phyloP scores from a whole-genome alignment of 1,139 yeast species.

The Kluyveromyces marxianus region DNA sequence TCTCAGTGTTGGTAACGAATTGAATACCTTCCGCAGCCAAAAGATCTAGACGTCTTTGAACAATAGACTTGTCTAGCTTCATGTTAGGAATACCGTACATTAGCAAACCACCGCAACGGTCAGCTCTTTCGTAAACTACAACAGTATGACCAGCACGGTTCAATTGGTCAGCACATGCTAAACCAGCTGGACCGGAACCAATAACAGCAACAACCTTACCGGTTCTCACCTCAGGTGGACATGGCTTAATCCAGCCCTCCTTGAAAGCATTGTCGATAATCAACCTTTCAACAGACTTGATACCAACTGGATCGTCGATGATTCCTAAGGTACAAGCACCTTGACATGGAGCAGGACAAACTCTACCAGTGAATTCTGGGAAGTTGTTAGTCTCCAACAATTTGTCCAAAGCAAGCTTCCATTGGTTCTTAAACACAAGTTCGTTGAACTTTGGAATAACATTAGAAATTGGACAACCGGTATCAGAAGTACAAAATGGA shows the following conservation, averaged over 20 bases:
- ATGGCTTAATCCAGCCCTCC: conserved; percentile 92
- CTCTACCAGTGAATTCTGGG: conserved; percentile 97
- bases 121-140: conserved; percentile 87
- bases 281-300: conserved; percentile 92
- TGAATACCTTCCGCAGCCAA: conserved; percentile 85
- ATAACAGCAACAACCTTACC: conserved; percentile 79
- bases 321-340: conserved; percentile 97
- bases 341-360: conserved; percentile 99
- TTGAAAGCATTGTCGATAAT: conserved; percentile 94
- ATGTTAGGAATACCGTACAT: conserved; percentile 99
- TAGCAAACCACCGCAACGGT: conserved; percentile 91
- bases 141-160: conserved; percentile 93
- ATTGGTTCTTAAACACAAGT: conserved; percentile 87
- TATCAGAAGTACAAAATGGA: conserved; percentile 96
- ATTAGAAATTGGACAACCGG: conserved; percentile 97
- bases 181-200: conserved; percentile 97
- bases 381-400: conserved; percentile 93
- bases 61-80: conserved; percentile 91
- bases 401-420: conserved; percentile 91
- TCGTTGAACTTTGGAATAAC: conserved; percentile 98
- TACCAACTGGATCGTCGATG: conserved; percentile 92
- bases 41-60: conserved; percentile 87
- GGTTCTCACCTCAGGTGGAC: conserved; percentile 71
- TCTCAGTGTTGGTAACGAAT: conserved; percentile 65
- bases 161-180: conserved; percentile 93